Base-by-base conservation (phyloP, 208 protist genomes). In the Zelonia costaricensis region DNA sequence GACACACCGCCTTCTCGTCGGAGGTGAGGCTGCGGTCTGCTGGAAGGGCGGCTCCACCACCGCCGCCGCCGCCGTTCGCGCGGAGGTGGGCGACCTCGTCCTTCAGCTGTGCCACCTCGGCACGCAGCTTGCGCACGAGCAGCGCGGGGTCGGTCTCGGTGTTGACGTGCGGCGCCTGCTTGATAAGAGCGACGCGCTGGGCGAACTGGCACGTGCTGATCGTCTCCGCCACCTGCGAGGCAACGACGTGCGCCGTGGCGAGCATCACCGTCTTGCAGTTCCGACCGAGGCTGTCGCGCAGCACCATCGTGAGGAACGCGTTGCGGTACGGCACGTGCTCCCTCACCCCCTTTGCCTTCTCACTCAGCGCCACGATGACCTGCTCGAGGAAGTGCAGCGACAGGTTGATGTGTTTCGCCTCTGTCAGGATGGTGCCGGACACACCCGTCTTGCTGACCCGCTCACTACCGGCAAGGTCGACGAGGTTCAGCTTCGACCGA, bases 211-310 rank as follows among this genome's bases (percentile, higher is more conserved):
- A 92, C 5, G 94, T 97, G 65, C 86, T 94, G 35, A 98, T 74
- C 25, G 92, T 95, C 51, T 98, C 92, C 22, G 75, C 74, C 47
- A 91, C 49, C 45, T 88, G 75, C 42, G 76, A 68, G 13, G 46
- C 39, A 1, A 84, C 69, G 1, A 84, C 67, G 56, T 93, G 87
- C 8, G 86, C 87, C 0, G 91, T 95, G 47, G 93, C 91, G n/a
- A 97, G 73, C 89, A 97, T 97, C 20, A 77, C 70, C 12, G 93
- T 97, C 76, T 91, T 96, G 44, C 97, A 98, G 82, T 99, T 99
- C 23, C 97, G 97, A 7, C 92, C 92, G 12, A 97, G 76, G 55
- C 87, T 93, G 66, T 97, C 89, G 2, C 90, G 89, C 55, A 99
- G 83, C 42, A 97, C 80, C 82, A 96, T 88, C 3, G 97, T 99